Base-by-base conservation (phyloP, 257 asterid genomes). In the Nicotiana undulata region DNA sequence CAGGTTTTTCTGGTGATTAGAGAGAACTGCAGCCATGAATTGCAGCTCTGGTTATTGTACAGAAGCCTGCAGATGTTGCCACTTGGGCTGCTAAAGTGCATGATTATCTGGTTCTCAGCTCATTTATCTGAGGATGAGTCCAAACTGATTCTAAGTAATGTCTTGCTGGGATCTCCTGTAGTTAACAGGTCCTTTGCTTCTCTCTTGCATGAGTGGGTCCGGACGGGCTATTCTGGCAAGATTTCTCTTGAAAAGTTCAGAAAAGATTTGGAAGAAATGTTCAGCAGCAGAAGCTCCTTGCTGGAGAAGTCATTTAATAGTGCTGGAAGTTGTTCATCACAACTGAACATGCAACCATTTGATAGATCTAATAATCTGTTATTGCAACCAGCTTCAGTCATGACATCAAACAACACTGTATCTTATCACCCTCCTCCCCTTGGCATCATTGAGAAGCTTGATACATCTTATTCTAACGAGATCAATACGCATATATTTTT, bases 1-100 rank as follows among this genome's bases (percentile, higher is more conserved):
- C 89, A 94, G 98, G 91, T 91, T 61, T 86, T 90, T 82, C 87
- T 91, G 61, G 81, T 85, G 77, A 86, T 94, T 81, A 75, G 88
- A 82, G 83, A 84, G 85, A 89, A 81, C 58, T 94, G 96, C 88
- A 83, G 87, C 84, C 52, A 74, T 29, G 94, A 87, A 82, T 85
- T 85, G 89, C 97, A 89, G 89, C 82, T 88, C 58, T 91, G 96
- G 98, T 86, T 94, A 74, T 79, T 91, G 75, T 90, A 87, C 84
- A 88, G 90, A 79, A 84, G 93, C 88, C 92, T 92, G 44, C 86
- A 83, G 74, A 89, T 88, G 85, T 90, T 94, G 94, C 98, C 98
- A 34, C 93, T 94, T 74, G 98, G 97, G 77, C 83, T 92, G 85
- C 92, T 94, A 65, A 91, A 86, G 83, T 90, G 90, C 84, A 84